Conservation (phyloP, 257 asterid genomes). For the Thymus quinquecostatus region DNA sequence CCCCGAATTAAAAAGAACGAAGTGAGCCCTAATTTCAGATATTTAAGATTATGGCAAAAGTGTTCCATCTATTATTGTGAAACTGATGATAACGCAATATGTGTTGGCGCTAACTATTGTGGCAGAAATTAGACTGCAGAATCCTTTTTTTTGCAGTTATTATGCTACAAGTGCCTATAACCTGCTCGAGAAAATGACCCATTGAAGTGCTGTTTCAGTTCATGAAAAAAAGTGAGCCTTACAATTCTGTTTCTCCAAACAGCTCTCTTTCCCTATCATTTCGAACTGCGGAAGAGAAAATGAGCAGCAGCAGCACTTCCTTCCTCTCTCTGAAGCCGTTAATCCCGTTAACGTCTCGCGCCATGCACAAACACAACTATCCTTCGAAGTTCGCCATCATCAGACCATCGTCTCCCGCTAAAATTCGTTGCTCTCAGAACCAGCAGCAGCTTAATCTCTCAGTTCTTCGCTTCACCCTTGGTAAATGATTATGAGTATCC, state of each 20-base stretch:
- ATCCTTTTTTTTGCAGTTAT: no score
- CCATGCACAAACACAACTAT: constrained; percentile 27
- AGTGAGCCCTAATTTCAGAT: no score
- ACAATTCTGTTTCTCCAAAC: no score
- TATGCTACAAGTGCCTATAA: neutral
- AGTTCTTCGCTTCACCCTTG: constrained; percentile 94
- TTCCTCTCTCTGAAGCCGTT: constrained; percentile 31
- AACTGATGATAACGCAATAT: no score
- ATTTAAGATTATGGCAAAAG: no score
- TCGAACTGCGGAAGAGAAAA: constrained; percentile 11
- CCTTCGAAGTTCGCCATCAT: constrained; percentile 28
- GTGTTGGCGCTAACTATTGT: no score
- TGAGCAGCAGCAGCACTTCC: constrained; percentile 21
- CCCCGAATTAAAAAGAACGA: no score
- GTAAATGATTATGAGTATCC: constrained; percentile 32
- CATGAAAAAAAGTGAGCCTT: neutral
- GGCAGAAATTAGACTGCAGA: no score
- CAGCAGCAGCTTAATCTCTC: constrained; percentile 77
- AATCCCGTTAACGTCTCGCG: constrained; percentile 28
- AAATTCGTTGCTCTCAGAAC: constrained; percentile 43
- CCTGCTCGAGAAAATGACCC: neutral
- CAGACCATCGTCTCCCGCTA: constrained; percentile 28
- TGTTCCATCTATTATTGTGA: no score
- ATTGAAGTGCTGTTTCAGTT: neutral
- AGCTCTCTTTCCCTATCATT: neutral